Base-by-base conservation (phyloP, 2,329 filamentous ascomycete genomes). In the Teratosphaeria epicoccoides region DNA sequence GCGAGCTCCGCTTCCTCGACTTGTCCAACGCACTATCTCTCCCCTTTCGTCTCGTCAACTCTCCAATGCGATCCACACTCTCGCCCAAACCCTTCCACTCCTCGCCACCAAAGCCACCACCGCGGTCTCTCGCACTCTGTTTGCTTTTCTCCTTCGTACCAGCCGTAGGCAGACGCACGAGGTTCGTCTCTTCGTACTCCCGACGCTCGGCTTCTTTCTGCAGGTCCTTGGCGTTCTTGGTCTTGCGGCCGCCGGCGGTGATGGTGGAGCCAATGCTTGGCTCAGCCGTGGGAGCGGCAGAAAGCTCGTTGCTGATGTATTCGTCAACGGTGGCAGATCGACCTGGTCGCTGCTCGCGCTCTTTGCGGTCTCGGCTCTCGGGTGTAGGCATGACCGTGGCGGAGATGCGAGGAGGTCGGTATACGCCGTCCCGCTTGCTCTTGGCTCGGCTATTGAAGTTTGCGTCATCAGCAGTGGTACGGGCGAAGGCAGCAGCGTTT, bases 231-330 rank as follows among this genome's bases (percentile, higher is more conserved):
- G 83, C 80, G 4, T 86, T 87, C 76, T 90, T 93, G 63, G 82
- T 81, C 66, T 82, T 82, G 57, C 91, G 81, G 28, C 93, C 93
- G 47, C 86, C 84, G 47, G 82, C 76, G 6, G 60, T 59, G 60
- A 96, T 94, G 17, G 87, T 95, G 52, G 87, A 93, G 54, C 93
- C 94, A 61, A 98, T 94, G 60, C 86, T 94, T 50, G 91, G 89
- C 67, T 94, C 81, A 1, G 89, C 87, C 52, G 88, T 71, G 1
- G 93, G 93, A 2, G 88, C 88, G 5, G 78, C 71, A 0, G 88
- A 90, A 53, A 97, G 77, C 69, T 98, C 93, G 17, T 86, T 83
- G 47, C 79, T 82, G 57, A 98, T 82, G 63, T 94, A 98, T 64
- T 97, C 91, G 65, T 97, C 90, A 65, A 98, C 82, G 0, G 89